phyloP scores from a whole-genome alignment of 148 eudicot species.

The Camellia japonica region DNA sequence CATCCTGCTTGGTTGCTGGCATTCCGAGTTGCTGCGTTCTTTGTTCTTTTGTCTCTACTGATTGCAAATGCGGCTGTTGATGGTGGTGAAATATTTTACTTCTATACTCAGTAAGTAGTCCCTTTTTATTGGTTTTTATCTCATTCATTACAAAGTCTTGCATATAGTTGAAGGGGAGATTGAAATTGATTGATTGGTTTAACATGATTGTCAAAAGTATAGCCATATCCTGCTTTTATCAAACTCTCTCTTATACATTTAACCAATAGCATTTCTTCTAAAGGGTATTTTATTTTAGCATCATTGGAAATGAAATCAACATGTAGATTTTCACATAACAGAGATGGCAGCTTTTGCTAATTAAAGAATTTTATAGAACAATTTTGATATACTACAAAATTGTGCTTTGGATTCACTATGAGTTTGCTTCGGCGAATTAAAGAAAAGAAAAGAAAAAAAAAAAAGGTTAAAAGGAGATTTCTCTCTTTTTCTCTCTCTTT shows the following conservation, averaged over 20 bases:
- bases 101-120: constrained; percentile 73
- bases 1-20: constrained; percentile 82
- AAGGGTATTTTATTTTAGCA: background rate
- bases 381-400: background rate
- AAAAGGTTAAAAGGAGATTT: background rate
- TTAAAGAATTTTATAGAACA: background rate
- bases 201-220: no score
- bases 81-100: constrained; percentile 61
- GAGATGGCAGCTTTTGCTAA: background rate
- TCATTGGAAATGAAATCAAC: background rate
- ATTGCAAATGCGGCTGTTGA: constrained; percentile 65
- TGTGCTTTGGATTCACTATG: background rate
- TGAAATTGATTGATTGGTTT: no score
- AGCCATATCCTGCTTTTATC: background rate
- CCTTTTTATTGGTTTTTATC: background rate
- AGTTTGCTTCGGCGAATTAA: background rate
- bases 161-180: no score
- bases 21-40: constrained; percentile 54
- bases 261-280: background rate
- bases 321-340: background rate
- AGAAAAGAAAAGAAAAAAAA: no score
- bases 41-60: constrained; percentile 58
- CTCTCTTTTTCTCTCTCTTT: background rate
- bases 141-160: background rate
- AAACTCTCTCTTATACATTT: background rate